phyloP scores from a whole-genome alignment of 495 filamentous ascomycete genomes.

The Parathielavia hyrcaniae region DNA sequence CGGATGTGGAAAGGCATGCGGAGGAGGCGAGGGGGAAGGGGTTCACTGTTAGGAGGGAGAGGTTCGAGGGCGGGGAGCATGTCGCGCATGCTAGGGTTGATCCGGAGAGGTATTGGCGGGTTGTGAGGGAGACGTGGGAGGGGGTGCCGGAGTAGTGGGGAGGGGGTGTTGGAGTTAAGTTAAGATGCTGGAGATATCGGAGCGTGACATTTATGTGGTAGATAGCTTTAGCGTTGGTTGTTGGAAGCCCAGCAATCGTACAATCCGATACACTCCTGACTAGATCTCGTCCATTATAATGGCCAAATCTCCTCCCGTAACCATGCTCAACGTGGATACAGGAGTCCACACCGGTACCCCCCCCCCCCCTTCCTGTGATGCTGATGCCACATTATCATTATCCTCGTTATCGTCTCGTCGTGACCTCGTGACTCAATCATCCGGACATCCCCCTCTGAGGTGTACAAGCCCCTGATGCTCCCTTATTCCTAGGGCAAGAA shows the following conservation, averaged over 20 bases:
- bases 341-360: background rate
- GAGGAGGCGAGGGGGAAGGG: slow-evolving; percentile 29
- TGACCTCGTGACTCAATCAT: background rate
- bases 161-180: background rate
- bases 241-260: background rate
- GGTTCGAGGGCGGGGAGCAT: slow-evolving; percentile 36
- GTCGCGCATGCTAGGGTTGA: slow-evolving; percentile 40
- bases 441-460: background rate
- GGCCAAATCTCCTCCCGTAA: background rate
- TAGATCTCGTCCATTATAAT: background rate
- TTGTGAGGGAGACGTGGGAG: slow-evolving; percentile 37
- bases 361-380: background rate
- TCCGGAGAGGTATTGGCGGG: slow-evolving; percentile 39
- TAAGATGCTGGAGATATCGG: background rate
- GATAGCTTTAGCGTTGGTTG: too few species aligned
- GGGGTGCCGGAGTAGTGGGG: slow-evolving; percentile 3
- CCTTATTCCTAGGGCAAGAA: background rate
- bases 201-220: background rate
- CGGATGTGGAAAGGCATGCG: slow-evolving; percentile 38
- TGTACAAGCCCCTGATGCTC: background rate
- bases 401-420: slow-evolving; percentile 6
- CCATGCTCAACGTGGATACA: background rate
- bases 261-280: background rate
- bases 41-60: slow-evolving; percentile 32
- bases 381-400: background rate